Evolutionary conservation across 106 monocot genomes (phyloP).

Genomic region (Allium cepa): DNA sequence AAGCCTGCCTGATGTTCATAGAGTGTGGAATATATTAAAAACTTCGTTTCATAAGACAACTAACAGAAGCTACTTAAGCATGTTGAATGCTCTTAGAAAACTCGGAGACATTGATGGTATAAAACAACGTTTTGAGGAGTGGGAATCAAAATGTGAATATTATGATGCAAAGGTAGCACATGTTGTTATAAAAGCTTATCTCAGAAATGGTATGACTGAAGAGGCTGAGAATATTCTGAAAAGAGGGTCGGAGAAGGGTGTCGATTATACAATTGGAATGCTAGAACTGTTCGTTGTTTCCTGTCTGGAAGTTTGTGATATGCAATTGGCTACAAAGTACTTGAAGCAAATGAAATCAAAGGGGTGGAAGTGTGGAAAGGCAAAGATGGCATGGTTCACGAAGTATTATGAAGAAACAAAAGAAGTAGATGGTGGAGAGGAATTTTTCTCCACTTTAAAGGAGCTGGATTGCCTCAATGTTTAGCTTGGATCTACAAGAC

Average conservation of each 20-base stretch:
- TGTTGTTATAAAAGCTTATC: conserved; percentile 42
- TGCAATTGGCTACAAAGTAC: conserved; percentile 32
- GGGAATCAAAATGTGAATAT: conserved; percentile 17
- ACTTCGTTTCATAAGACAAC: conserved; percentile 24
- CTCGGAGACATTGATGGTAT: conserved; percentile 40
- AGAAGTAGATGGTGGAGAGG: conserved; percentile 38
- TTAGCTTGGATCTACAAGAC: not conserved
- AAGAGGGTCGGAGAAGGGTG: conserved; percentile 21
- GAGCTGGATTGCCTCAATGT: conserved; percentile 22
- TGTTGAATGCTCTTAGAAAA: conserved; percentile 38
- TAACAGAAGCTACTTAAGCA: conserved; percentile 40
- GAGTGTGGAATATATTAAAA: conserved; percentile 57
- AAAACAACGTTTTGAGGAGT: conserved; percentile 40
- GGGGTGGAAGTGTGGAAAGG: conserved; percentile 18
- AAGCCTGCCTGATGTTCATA: conserved; percentile 38
- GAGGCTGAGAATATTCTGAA: conserved; percentile 29
- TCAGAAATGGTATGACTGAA: conserved; percentile 34
- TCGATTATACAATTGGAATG: conserved; percentile 19
- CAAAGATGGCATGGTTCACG: conserved; percentile 24
- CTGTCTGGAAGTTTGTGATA: conserved; percentile 27
- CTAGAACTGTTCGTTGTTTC: conserved; percentile 34
- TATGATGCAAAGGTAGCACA: conserved; percentile 43
- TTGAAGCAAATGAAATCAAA: conserved; percentile 18
- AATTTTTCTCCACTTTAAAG: conserved; percentile 34
- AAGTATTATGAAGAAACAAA: conserved; percentile 29